Percentiles rank a stretch among this genome's conserved stretches.
These are phyloP conservation scores for Rhodomyrtus psidioides DNA, from an alignment of 441 rosid genomes.

Conservation along the genomic window DNA sequence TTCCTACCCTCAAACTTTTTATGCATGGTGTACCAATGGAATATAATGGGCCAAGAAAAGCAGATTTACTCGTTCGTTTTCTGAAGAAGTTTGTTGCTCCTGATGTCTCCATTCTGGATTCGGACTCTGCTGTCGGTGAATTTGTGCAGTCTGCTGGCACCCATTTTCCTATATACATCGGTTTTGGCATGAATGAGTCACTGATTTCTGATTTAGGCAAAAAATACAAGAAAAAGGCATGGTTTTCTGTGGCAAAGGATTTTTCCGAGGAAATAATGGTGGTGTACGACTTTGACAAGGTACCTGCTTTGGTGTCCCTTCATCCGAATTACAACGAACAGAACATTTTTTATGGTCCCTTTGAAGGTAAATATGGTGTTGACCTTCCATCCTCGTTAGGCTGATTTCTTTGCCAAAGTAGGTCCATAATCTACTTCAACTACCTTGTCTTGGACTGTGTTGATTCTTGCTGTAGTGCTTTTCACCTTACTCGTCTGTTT, in stretches of 20 bases:
- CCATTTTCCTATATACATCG: slow-evolving; percentile 62
- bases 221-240: slow-evolving; percentile 83
- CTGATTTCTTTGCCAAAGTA: background rate
- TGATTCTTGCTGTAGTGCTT: background rate
- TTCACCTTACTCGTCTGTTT: background rate
- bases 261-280: slow-evolving; percentile 68
- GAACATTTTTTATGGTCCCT: slow-evolving; percentile 75
- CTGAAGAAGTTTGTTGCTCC: slow-evolving; percentile 87
- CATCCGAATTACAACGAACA: slow-evolving; percentile 62
- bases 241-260: slow-evolving; percentile 78
- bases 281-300: slow-evolving; percentile 61
- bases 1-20: slow-evolving; percentile 72
- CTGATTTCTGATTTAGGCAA: slow-evolving; percentile 33
- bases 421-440: background rate
- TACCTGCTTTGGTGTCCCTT: slow-evolving; percentile 57
- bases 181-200: slow-evolving; percentile 64
- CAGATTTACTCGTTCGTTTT: slow-evolving; percentile 71
- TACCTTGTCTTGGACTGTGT: background rate
- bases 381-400: background rate
- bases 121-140: slow-evolving; percentile 50
- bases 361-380: slow-evolving; percentile 54
- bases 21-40: slow-evolving; percentile 74
- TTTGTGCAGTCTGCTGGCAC: slow-evolving; percentile 64
- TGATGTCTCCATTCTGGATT: slow-evolving; percentile 63
- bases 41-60: slow-evolving; percentile 80